These are phyloP conservation scores for Hymenoscyphus occultus DNA, from an alignment of 2,329 filamentous ascomycete genomes.

Conservation along the genomic window DNA sequence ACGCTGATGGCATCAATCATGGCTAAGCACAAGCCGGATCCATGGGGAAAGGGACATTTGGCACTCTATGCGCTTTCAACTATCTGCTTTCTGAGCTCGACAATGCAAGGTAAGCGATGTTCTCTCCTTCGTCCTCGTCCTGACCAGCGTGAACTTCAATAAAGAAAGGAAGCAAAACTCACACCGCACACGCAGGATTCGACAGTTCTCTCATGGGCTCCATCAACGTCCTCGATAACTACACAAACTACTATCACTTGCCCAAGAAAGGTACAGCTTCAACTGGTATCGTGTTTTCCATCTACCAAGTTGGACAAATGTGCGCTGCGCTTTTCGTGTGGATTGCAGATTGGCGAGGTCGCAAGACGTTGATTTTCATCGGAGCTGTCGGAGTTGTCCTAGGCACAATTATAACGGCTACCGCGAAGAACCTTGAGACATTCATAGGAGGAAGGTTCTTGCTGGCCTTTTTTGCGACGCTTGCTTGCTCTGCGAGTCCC, in stretches of 20 bases:
- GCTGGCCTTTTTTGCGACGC: background rate
- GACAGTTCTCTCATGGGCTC: background rate
- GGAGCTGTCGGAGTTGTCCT: background rate
- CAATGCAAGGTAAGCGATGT: background rate
- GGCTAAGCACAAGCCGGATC: background rate
- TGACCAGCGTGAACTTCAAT: background rate
- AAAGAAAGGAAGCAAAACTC: background rate
- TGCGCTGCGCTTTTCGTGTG: background rate
- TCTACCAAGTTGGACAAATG: background rate
- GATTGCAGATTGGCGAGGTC: conserved; percentile 5
- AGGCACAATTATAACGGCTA: background rate
- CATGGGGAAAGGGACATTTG: background rate
- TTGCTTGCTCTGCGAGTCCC: background rate
- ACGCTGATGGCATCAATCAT: background rate
- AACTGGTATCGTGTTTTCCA: background rate
- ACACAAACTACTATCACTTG: background rate
- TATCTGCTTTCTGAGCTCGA: background rate
- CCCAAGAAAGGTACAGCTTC: conserved; percentile 3
- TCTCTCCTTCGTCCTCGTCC: background rate
- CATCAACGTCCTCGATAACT: background rate
- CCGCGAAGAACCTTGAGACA: background rate
- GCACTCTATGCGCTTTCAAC: background rate
- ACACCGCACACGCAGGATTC: background rate
- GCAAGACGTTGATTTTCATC: conserved; percentile 1
- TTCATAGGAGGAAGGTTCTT: background rate